phyloP scores from a whole-genome alignment of 2,329 filamentous ascomycete species.

The Monilinia aucupariae region DNA sequence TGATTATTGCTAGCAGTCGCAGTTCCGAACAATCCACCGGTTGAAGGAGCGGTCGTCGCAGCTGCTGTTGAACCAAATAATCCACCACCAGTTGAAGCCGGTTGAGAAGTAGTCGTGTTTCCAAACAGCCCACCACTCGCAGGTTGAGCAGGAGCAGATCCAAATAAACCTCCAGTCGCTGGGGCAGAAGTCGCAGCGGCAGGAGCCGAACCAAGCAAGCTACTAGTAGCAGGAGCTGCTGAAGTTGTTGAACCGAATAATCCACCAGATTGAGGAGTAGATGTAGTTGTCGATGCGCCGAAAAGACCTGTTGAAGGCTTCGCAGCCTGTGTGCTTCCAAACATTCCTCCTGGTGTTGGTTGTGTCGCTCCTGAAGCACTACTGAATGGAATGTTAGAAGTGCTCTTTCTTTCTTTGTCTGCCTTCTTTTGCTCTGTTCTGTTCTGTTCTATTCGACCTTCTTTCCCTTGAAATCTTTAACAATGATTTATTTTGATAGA shows the following conservation, averaged over 20 bases:
- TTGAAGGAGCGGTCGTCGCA: constrained; percentile 22
- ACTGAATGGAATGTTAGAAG: constrained; percentile 23
- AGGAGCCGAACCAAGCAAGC: constrained; percentile 33
- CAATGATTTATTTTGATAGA: constrained; percentile 20
- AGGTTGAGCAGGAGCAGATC: constrained; percentile 21
- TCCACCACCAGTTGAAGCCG: constrained; percentile 24
- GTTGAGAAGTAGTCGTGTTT: constrained; percentile 20
- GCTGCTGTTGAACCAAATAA: constrained; percentile 32
- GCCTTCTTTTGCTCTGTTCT: neutral
- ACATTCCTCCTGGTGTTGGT: constrained; percentile 33
- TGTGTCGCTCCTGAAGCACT: constrained; percentile 32
- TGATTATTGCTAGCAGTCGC: constrained; percentile 17
- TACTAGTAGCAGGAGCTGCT: constrained; percentile 19
- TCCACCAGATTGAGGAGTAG: constrained; percentile 27
- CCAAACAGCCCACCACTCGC: constrained; percentile 34
- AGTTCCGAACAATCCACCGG: constrained; percentile 33
- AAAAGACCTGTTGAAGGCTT: constrained; percentile 34
- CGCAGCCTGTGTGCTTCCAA: constrained; percentile 30
- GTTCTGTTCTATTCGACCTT: neutral
- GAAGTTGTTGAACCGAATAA: constrained; percentile 24
- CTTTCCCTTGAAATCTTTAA: constrained; percentile 1
- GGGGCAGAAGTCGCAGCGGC: constrained; percentile 17
- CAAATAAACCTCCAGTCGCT: constrained; percentile 24
- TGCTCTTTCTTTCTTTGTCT: constrained; percentile 4
- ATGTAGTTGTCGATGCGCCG: constrained; percentile 28